phyloP scores from a whole-genome alignment of 305 asterid species.

The Andrographis paniculata region DNA sequence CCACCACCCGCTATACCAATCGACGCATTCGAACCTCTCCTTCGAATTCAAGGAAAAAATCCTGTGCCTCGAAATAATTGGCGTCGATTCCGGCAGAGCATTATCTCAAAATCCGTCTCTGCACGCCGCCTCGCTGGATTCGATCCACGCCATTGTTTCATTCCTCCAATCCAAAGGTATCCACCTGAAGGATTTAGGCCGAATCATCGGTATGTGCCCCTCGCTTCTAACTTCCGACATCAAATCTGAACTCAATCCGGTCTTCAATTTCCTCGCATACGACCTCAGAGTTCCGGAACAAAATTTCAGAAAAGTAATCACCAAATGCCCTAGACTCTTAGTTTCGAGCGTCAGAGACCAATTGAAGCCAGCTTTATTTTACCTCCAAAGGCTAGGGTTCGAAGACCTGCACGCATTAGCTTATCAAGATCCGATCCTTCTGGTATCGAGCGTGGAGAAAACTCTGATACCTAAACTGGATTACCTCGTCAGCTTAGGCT shows the following conservation, averaged over 20 bases:
- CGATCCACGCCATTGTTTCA: conserved; percentile 54
- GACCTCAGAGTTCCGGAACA: conserved; percentile 58
- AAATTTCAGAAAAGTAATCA: conserved; percentile 50
- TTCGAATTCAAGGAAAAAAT: conserved; percentile 83
- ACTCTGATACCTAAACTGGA: conserved; percentile 72
- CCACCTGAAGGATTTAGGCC: conserved; percentile 65
- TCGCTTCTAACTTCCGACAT: conserved; percentile 57
- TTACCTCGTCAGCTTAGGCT: conserved; percentile 47
- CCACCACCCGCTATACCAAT: conserved; percentile 62
- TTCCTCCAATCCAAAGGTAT: conserved; percentile 85
- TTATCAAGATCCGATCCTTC: conserved; percentile 57
- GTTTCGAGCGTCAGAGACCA: conserved; percentile 60
- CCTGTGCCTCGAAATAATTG: conserved; percentile 84
- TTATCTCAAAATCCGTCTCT: conserved; percentile 62
- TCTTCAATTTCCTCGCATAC: conserved; percentile 58
- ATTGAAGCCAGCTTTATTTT: conserved; percentile 71
- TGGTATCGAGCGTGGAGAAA: conserved; percentile 74
- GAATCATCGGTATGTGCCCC: conserved; percentile 89
- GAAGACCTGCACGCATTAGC: conserved; percentile 45
- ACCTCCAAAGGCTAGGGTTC: conserved; percentile 66
- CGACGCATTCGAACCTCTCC: conserved; percentile 58
- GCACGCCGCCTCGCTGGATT: conserved; percentile 45
- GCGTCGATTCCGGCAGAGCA: conserved; percentile 82
- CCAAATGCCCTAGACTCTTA: conserved; percentile 69
- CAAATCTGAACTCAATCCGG: conserved; percentile 48